phyloP scores from a whole-genome alignment of 2,329 filamentous ascomycete species.

The Talaromyces sp. region DNA sequence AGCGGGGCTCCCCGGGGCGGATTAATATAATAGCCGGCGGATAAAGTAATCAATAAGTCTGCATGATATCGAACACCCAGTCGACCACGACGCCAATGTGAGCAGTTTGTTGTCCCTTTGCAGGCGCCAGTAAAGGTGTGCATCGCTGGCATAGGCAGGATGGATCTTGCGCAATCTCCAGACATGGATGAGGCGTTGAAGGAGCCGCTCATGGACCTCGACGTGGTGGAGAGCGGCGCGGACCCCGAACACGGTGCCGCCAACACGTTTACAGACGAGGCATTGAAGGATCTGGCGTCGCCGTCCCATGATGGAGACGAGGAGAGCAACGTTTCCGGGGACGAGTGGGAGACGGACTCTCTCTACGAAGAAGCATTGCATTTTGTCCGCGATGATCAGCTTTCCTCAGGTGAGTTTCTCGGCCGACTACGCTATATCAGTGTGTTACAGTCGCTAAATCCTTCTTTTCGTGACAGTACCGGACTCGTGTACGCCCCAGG shows the following conservation, averaged over 20 bases:
- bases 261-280: conserved; percentile 20
- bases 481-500: conserved; percentile 60
- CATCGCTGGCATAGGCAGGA: conserved; percentile 23
- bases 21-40: conserved; percentile 3
- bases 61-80: conserved; percentile 18
- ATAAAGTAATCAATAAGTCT: conserved; percentile 9
- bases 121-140: conserved; percentile 24
- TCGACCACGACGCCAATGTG: conserved; percentile 22
- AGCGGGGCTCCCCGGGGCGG: neutral
- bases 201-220: conserved; percentile 31
- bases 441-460: conserved; percentile 1
- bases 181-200: conserved; percentile 29
- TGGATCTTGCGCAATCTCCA: conserved; percentile 34
- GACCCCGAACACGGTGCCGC: conserved; percentile 16
- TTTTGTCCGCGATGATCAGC: conserved; percentile 50
- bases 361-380: conserved; percentile 60
- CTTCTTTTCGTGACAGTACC: conserved; percentile 28
- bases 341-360: conserved; percentile 59
- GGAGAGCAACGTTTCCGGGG: conserved; percentile 29
- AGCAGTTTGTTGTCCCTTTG: conserved; percentile 19
- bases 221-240: conserved; percentile 24
- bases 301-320: conserved; percentile 30
- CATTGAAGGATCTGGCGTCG: conserved; percentile 23
- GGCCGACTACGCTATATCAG: neutral
- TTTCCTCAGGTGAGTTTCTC: conserved; percentile 40